Evolutionary conservation across 352 stramenopile species (phyloP), one percentile per base, ranked within the genome.

Genomic region (Pythium phragmiticola): DNA sequence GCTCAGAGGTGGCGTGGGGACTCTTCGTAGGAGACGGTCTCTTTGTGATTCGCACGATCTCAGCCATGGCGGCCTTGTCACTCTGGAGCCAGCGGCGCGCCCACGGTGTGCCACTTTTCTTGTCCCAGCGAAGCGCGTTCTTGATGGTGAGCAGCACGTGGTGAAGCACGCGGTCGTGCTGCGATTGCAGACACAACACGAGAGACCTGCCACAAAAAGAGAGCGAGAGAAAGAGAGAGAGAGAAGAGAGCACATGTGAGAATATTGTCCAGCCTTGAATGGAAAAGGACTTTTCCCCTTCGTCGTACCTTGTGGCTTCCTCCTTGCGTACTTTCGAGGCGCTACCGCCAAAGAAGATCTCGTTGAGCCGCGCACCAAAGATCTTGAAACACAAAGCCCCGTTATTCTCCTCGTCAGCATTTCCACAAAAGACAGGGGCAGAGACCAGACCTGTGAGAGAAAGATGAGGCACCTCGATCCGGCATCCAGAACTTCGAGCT

Each of bases 401-500:
- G 28, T 21, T 14, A 47, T 6, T 19, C 14, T 47, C 51, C 26
- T 52, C 16, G 13, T 28, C 14, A 34, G 17, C 13, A 6, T 26
- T n/a, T 54, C 14, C 7, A 46, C 33, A 19, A 41, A 21, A 36
- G n/a, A 37, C 7, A 16, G 2, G 14, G 47, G 7, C 21, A 33
- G 21, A 41, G 19, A 30, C 14, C 41, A 56, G 70, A 89, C 82
- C 79, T 88, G 82, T 6, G 82, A 89, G 19, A 87, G 60, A 19
- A 78, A 82, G 9, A 89, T 65, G 41, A 90, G 65, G 59, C 79
- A 88, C 2, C 79, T 68, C 17, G 82, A 90, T 8, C 77, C 68
- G 36, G 83, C 26, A 46, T 87, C 73, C 0, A 73, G 69, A 16
- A 77, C 47, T n/a, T 69, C 43, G 9, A 37, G 70, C 57, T 51